Conservation (phyloP, 2,329 filamentous ascomycete species). For the Thelonectria olida region DNA sequence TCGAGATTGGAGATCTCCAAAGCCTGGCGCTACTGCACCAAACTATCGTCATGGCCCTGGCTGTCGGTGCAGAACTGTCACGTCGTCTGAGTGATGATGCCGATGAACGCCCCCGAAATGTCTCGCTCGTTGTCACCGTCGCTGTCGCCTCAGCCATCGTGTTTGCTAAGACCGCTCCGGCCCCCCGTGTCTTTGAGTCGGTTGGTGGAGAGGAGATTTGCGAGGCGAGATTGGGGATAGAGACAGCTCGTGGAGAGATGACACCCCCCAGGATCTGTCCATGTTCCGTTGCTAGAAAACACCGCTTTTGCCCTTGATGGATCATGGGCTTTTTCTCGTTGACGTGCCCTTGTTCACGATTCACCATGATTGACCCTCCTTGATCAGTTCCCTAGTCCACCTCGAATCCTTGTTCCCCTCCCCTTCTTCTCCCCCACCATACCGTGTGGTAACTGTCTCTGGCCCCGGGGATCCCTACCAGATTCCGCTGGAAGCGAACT, state of each 20-base stretch:
- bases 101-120: slow-evolving; percentile 23
- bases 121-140: slow-evolving; percentile 28
- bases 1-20: slow-evolving; percentile 44
- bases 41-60: slow-evolving; percentile 35
- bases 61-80: slow-evolving; percentile 36
- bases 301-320: slow-evolving; percentile 33
- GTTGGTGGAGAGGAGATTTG: neutral
- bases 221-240: slow-evolving; percentile 4
- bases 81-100: slow-evolving; percentile 12
- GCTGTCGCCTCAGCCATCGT: slow-evolving; percentile 10
- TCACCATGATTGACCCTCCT: slow-evolving; percentile 34
- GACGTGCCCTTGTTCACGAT: slow-evolving; percentile 30
- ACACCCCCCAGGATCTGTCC: slow-evolving; percentile 4
- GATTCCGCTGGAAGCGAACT: slow-evolving; percentile 36
- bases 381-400: slow-evolving; percentile 34
- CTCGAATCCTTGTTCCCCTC: slow-evolving; percentile 31
- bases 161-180: slow-evolving; percentile 4
- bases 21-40: slow-evolving; percentile 38
- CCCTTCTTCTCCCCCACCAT: slow-evolving; percentile 26
- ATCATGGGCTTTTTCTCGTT: slow-evolving; percentile 18
- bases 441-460: slow-evolving; percentile 35
- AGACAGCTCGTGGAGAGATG: slow-evolving; percentile 3
- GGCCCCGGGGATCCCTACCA: slow-evolving; percentile 27
- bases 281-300: neutral
- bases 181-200: slow-evolving; percentile 1